phyloP scores from a whole-genome alignment of 164 flowering plant species.

The Vitis riparia region DNA sequence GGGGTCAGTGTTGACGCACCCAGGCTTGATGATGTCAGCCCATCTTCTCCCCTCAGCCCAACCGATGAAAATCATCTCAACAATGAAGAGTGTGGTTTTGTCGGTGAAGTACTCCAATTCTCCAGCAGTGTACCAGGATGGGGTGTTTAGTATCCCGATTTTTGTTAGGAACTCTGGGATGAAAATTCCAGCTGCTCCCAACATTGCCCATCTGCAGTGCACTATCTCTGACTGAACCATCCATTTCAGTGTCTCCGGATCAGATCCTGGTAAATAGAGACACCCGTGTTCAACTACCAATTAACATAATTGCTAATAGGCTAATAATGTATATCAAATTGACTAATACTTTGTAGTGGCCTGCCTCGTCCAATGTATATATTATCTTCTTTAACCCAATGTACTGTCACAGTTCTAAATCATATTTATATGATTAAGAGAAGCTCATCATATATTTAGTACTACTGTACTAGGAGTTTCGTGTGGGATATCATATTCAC shows the following conservation, averaged over 20 bases:
- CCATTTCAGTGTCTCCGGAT: constrained; percentile 87
- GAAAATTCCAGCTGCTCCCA: constrained; percentile 98
- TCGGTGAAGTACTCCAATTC: constrained; percentile 94
- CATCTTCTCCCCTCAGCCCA: constrained; percentile 90
- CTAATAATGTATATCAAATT: too few relatives aligned
- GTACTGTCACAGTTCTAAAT: too few relatives aligned
- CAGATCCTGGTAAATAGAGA: constrained; percentile 59
- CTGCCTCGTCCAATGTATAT: too few relatives aligned
- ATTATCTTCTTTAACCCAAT: too few relatives aligned
- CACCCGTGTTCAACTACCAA: background rate
- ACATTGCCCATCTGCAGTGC: constrained; percentile 99
- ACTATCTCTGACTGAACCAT: constrained; percentile 85
- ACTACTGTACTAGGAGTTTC: too few relatives aligned
- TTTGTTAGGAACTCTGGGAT: constrained; percentile 93
- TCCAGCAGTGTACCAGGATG: constrained; percentile 98
- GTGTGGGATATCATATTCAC: too few relatives aligned
- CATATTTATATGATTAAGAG: too few relatives aligned
- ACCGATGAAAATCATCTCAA: constrained; percentile 88
- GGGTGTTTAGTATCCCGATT: constrained; percentile 91
- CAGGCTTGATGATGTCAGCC: constrained; percentile 92
- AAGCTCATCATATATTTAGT: too few relatives aligned
- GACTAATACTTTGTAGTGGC: too few relatives aligned
- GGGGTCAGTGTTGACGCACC: constrained; percentile 93
- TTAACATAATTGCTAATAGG: too few relatives aligned
- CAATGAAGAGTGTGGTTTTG: constrained; percentile 83